phyloP scores from a whole-genome alignment of 352 stramenopile genomes.

The Phytophthora constricta region DNA sequence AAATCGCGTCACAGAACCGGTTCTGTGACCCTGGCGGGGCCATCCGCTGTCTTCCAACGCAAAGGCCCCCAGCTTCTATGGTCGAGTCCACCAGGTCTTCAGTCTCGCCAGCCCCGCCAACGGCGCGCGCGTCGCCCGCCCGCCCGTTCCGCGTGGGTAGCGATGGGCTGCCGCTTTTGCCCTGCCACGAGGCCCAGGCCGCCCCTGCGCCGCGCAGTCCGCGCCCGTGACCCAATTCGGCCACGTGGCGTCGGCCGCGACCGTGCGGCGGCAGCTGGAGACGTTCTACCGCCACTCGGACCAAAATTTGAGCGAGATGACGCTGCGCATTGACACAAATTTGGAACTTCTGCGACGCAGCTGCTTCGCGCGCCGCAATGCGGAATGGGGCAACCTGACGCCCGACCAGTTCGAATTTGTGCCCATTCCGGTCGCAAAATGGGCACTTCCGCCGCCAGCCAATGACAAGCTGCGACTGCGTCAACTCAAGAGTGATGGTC shows the following conservation, averaged over 20 bases:
- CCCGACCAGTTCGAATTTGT: constrained; percentile 59
- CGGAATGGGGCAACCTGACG: constrained; percentile 61
- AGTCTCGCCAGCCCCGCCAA: neutral
- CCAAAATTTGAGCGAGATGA: constrained; percentile 67
- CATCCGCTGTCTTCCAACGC: no score
- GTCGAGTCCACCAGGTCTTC: neutral
- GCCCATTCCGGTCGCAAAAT: constrained; percentile 30
- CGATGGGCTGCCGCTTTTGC: constrained; percentile 43
- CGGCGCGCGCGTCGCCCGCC: neutral
- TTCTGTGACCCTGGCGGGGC: no score
- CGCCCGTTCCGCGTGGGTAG: constrained; percentile 33
- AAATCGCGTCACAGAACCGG: no score
- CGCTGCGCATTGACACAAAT: constrained; percentile 78
- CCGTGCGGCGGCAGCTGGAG: constrained; percentile 55
- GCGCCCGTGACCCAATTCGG: constrained; percentile 40
- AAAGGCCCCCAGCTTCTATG: neutral
- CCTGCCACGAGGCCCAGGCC: constrained; percentile 30
- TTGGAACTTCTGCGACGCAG: constrained; percentile 72
- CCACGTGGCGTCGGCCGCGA: constrained; percentile 18
- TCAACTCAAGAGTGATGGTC: constrained; percentile 45
- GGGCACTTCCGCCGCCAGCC: constrained; percentile 46
- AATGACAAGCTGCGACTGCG: constrained; percentile 48
- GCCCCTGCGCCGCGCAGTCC: neutral
- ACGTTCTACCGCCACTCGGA: constrained; percentile 46
- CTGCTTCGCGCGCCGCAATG: constrained; percentile 82